A percentile compares a stretch with the other conserved stretches of the same genome.
These are phyloP conservation scores for Melampsora americana DNA, from an alignment of 1,284 basidiomycete species.

Conservation along the genomic window DNA sequence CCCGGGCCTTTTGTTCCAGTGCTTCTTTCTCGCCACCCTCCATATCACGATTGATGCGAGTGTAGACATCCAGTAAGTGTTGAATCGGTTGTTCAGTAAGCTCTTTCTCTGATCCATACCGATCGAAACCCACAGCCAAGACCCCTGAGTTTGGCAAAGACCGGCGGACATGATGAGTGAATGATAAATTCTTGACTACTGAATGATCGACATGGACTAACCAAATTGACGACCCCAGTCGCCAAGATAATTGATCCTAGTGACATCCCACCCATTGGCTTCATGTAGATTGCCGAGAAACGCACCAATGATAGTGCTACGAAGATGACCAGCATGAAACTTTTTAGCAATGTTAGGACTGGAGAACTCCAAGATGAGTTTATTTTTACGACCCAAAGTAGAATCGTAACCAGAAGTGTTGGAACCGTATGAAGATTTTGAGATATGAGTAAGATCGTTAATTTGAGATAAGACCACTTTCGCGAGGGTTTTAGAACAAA, in stretches of 20 bases:
- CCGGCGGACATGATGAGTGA: constrained; percentile 3
- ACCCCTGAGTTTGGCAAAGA: constrained; percentile 65
- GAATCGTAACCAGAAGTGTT: constrained; percentile 40
- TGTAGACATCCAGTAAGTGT: constrained; percentile 91
- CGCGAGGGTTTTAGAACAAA: constrained; percentile 69
- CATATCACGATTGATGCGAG: constrained; percentile 85
- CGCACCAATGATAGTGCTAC: constrained; percentile 95
- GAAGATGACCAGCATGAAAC: constrained; percentile 95
- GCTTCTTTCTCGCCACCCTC: constrained; percentile 47
- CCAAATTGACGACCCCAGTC: constrained; percentile 59
- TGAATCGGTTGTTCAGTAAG: constrained; percentile 87
- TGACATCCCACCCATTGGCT: constrained; percentile 86
- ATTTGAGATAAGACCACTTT: constrained; percentile 77
- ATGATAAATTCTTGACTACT: neutral
- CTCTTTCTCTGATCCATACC: constrained; percentile 79
- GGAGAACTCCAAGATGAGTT: constrained; percentile 78
- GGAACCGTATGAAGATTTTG: constrained; percentile 45
- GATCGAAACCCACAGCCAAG: constrained; percentile 86
- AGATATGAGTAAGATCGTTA: constrained; percentile 65
- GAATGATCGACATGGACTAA: constrained; percentile 33
- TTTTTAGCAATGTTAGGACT: constrained; percentile 98
- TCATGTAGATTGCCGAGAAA: constrained; percentile 90
- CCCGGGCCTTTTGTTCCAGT: constrained; percentile 73
- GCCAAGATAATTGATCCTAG: constrained; percentile 79
- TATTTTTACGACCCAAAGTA: constrained; percentile 62